phyloP scores from a whole-genome alignment of 1,284 basidiomycete genomes.

The Cerioporus squamosus region DNA sequence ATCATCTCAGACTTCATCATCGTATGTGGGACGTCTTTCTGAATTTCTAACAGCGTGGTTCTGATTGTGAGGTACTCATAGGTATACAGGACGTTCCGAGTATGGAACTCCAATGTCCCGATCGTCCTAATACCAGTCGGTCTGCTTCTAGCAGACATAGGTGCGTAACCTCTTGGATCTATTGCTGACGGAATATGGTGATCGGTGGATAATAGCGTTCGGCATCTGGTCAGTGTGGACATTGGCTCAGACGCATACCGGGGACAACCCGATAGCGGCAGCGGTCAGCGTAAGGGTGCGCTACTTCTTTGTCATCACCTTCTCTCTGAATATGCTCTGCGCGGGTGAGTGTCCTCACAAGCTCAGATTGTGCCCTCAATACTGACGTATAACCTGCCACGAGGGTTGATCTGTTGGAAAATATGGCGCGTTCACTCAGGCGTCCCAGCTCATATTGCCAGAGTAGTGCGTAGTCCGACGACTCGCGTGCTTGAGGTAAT shows the following conservation, averaged over 20 bases:
- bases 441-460: not conserved
- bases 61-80: not conserved
- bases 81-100: not conserved
- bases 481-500: not conserved
- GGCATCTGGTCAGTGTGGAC: not conserved
- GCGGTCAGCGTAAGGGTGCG: not conserved
- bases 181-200: too few relatives aligned
- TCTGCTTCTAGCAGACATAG: not conserved
- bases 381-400: not conserved
- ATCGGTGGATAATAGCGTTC: not conserved
- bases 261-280: not conserved
- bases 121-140: not conserved
- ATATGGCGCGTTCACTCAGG: slow-evolving; percentile 3
- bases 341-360: too few relatives aligned
- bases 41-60: not conserved
- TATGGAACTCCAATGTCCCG: not conserved
- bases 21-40: not conserved
- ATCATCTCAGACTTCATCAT: not conserved
- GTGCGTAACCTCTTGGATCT: not conserved
- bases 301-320: slow-evolving; percentile 2
- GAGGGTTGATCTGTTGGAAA: slow-evolving; percentile 5
- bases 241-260: not conserved
- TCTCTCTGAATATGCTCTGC: not conserved
- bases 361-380: not conserved
- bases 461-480: not conserved